Conservation (phyloP, 2,329 filamentous ascomycete genomes). For the Fusarium guadeloupense region DNA sequence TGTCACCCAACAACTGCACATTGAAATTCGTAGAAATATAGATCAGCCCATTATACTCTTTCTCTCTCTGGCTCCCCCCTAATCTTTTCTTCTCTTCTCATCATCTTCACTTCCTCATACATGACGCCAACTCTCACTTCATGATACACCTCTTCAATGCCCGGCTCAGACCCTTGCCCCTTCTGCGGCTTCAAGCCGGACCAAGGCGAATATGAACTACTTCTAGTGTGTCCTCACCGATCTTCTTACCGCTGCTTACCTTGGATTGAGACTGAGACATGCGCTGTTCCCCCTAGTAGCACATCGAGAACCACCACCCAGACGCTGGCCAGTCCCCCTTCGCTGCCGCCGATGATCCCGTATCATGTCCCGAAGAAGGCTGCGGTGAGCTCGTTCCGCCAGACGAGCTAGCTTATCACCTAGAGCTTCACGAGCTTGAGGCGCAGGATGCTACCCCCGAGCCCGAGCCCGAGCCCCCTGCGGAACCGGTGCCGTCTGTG, state of each 20-base stretch:
- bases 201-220: slow-evolving; percentile 47
- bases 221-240: slow-evolving; percentile 44
- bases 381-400: slow-evolving; percentile 64
- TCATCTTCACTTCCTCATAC: not conserved
- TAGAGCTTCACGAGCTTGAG: slow-evolving; percentile 43
- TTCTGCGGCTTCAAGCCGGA: slow-evolving; percentile 49
- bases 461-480: slow-evolving; percentile 13
- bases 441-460: slow-evolving; percentile 25
- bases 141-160: slow-evolving; percentile 13
- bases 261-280: slow-evolving; percentile 24
- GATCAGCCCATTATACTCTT: not conserved
- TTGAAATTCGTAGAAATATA: slow-evolving; percentile 1
- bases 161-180: slow-evolving; percentile 41
- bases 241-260: slow-evolving; percentile 1
- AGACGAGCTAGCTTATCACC: slow-evolving; percentile 39
- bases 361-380: slow-evolving; percentile 50
- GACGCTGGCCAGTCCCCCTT: slow-evolving; percentile 31
- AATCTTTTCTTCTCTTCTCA: not conserved
- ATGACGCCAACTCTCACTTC: not conserved
- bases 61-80: not conserved
- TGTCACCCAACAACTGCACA: not conserved
- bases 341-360: slow-evolving; percentile 8
- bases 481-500: slow-evolving; percentile 5
- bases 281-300: slow-evolving; percentile 28
- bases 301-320: slow-evolving; percentile 44